Evolutionary conservation across 345 rosid genomes (phyloP), one percentile per base, ranked within the genome.

Genomic region (Populus nigra): DNA sequence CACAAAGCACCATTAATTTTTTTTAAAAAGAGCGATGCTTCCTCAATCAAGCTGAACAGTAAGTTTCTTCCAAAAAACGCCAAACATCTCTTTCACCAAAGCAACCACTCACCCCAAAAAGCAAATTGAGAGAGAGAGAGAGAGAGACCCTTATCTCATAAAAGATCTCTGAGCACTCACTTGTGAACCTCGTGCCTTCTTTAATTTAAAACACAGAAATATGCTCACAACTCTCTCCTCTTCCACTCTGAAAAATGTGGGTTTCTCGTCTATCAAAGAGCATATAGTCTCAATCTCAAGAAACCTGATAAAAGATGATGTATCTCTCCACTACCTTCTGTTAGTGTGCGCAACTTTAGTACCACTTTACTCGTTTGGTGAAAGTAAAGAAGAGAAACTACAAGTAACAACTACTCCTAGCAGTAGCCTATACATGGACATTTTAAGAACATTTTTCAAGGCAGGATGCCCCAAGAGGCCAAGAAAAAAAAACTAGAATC

Each of bases 181-280:
- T 78, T 77, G 83, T 85, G 86, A 81, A 73, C 63, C 85, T 85
- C 86, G 85, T 83, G 84, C 78, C 75, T 16, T 53, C 79, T 66
- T 78, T 81, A 71, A 68, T 71, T 59, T 22, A 27, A 67, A 8
- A 22, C 33, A 39, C 27, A 12, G 10, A 38, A 4, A 25, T 8
- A 45, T 17, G 20, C 7, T n/a, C 62, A 11, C 75, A 39, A 78
- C 43, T 23, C 39, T 15, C 59, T 59, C 5, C 33, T 63, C 1
- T 1, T 16, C 43, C 36, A 25, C 61, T 16, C 2, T 9, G 29
- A 31, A 23, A n/a, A 20, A 25, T 53, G 25, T 65, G 78, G 63
- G 63, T 23, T 73, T 55, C 75, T 73, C 62, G 31, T 68, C 78
- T 59, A 69, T 22, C 55, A 69, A 43, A 77, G 69, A 70, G 75